Conservation (phyloP, 139 green algal species). For the Tetradesmus lagerheimii region DNA sequence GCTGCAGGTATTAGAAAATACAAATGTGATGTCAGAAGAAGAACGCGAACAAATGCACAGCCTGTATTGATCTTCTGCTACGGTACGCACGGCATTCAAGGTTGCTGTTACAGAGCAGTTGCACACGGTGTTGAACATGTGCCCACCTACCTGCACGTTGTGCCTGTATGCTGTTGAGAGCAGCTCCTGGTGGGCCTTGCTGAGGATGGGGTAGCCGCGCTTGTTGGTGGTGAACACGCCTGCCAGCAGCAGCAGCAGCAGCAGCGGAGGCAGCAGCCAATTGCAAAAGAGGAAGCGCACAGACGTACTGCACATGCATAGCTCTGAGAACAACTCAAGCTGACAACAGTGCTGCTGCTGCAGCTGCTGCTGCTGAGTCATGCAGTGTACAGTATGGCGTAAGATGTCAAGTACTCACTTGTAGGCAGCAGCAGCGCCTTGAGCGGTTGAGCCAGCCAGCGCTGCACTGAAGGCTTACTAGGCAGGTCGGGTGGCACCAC, state of each 20-base stretch:
- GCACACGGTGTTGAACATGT: not conserved
- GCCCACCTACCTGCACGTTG: constrained; percentile 75
- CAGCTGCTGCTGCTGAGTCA: too few relatives aligned
- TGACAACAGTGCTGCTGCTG: too few relatives aligned
- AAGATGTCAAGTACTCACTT: constrained; percentile 17
- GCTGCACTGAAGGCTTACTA: constrained; percentile 41
- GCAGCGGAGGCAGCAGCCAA: not conserved
- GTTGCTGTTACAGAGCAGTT: not conserved
- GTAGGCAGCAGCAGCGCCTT: constrained; percentile 87
- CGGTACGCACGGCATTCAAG: not conserved
- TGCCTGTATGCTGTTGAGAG: constrained; percentile 74
- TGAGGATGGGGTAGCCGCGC: constrained; percentile 87
- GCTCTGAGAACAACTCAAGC: too few relatives aligned
- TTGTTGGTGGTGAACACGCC: constrained; percentile 88
- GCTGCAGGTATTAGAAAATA: too few relatives aligned
- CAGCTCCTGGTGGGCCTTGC: constrained; percentile 86
- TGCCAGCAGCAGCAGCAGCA: not conserved
- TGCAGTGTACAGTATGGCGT: too few relatives aligned
- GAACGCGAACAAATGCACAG: too few relatives aligned
- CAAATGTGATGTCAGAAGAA: too few relatives aligned
- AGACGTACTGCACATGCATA: too few relatives aligned
- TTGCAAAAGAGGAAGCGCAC: too few relatives aligned
- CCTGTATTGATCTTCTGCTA: not conserved
- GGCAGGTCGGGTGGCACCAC: constrained; percentile 68
- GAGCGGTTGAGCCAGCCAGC: constrained; percentile 93